phyloP scores from a whole-genome alignment of 495 filamentous ascomycete species.

The Penicillium riverlandense region DNA sequence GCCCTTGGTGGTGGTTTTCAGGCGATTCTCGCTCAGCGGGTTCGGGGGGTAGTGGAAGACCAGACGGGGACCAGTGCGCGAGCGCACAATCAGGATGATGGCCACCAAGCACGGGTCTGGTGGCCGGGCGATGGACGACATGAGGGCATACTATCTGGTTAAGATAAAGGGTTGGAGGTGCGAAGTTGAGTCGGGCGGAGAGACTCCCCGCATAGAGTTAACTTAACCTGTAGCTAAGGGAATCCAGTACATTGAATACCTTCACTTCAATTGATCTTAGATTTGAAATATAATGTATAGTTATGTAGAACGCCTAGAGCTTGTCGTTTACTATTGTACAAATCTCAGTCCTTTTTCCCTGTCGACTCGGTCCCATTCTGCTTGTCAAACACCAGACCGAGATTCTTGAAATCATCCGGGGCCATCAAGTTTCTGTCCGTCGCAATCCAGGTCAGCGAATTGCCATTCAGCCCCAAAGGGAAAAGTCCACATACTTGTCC shows the following conservation, averaged over 20 bases:
- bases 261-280: too few relatives aligned
- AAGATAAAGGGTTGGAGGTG: background rate
- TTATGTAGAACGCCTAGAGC: background rate
- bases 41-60: conserved; percentile 86
- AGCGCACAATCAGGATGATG: conserved; percentile 72
- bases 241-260: too few relatives aligned
- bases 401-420: conserved; percentile 83
- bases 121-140: conserved; percentile 44
- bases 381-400: conserved; percentile 68
- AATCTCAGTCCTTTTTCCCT: conserved; percentile 4
- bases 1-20: conserved; percentile 25
- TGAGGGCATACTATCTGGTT: conserved; percentile 7
- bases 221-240: too few relatives aligned
- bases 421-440: conserved; percentile 82
- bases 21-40: conserved; percentile 41
- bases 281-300: background rate
- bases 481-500: conserved; percentile 63
- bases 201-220: conserved; percentile 13
- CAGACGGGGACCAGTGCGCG: conserved; percentile 72
- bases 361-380: conserved; percentile 7
- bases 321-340: background rate
- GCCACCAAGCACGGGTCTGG: conserved; percentile 65
- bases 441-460: conserved; percentile 1
- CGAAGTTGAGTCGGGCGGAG: conserved; percentile 2
- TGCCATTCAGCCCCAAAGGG: too few relatives aligned